Conservation (phyloP, 805 yeast genomes). For the Metschnikowia vanudenii region DNA sequence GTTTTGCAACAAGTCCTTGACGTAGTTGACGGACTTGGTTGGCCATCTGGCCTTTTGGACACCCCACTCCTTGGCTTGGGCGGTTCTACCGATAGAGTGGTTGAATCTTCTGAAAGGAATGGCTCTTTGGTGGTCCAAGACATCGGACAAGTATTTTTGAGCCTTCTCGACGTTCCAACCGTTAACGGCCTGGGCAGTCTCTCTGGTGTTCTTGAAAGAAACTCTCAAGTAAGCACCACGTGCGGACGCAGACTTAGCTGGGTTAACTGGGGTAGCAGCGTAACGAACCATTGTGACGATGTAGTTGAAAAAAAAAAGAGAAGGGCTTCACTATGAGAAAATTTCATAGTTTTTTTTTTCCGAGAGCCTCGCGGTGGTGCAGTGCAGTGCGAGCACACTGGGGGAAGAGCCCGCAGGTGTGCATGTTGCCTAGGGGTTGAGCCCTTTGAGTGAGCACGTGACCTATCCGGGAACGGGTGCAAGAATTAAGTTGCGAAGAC, state of each 20-base stretch:
- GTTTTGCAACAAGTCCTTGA: slow-evolving; percentile 91
- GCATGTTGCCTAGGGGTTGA: slow-evolving; percentile 1
- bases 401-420: not conserved
- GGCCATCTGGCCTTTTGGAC: slow-evolving; percentile 99
- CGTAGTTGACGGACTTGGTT: slow-evolving; percentile 93
- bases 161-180: slow-evolving; percentile 99
- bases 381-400: slow-evolving; percentile 2
- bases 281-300: slow-evolving; percentile 85
- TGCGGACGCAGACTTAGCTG: slow-evolving; percentile 98
- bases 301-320: slow-evolving; percentile 13
- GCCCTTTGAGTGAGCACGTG: slow-evolving; percentile 21
- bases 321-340: slow-evolving; percentile 7
- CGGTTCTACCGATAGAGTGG: slow-evolving; percentile 97
- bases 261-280: slow-evolving; percentile 99
- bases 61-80: slow-evolving; percentile 99
- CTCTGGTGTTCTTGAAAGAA: slow-evolving; percentile 99
- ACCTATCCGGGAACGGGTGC: not conserved
- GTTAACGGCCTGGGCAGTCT: slow-evolving; percentile 96
- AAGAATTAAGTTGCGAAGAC: not conserved
- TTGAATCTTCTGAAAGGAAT: slow-evolving; percentile 98
- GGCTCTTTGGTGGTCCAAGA: slow-evolving; percentile 97
- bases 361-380: slow-evolving; percentile 3
- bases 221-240: slow-evolving; percentile 99
- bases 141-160: slow-evolving; percentile 92
- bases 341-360: slow-evolving; percentile 6